These are phyloP conservation scores for Saccharomycopsis microspora DNA, from an alignment of 805 yeast species.

Conservation along the genomic window DNA sequence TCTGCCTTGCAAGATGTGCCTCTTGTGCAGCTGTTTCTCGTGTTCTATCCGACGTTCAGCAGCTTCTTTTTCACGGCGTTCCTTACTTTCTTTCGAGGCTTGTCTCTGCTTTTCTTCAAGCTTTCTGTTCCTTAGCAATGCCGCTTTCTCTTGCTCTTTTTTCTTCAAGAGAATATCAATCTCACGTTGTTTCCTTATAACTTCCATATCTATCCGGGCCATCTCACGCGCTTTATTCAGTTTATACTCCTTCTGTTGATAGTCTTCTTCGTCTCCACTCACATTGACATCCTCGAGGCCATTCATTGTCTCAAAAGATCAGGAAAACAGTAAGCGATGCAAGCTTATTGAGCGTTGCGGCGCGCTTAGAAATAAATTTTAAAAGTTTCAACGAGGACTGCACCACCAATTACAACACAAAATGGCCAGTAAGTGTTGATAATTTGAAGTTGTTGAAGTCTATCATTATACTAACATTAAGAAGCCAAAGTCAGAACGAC, in stretches of 20 bases:
- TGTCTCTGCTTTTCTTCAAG: neutral
- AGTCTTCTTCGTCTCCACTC: slow-evolving; percentile 14
- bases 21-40: neutral
- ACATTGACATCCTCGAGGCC: neutral
- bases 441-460: neutral
- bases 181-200: slow-evolving; percentile 5
- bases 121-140: neutral
- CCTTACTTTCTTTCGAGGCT: neutral
- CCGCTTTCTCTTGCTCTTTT: slow-evolving; percentile 2
- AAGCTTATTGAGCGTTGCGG: neutral
- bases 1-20: neutral
- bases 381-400: neutral
- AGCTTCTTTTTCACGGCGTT: no score
- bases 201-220: slow-evolving; percentile 10
- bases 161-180: slow-evolving; percentile 12
- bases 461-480: neutral
- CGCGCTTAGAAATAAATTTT: neutral
- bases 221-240: slow-evolving; percentile 11
- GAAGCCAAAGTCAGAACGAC: slow-evolving; percentile 56
- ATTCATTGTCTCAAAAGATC: neutral
- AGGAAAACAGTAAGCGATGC: neutral
- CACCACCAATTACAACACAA: neutral
- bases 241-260: slow-evolving; percentile 9
- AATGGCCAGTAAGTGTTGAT: slow-evolving; percentile 6
- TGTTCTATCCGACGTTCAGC: neutral